Evolutionary conservation across 1,139 yeast species (phyloP).

Genomic region (Debaryomyces coudertii): DNA sequence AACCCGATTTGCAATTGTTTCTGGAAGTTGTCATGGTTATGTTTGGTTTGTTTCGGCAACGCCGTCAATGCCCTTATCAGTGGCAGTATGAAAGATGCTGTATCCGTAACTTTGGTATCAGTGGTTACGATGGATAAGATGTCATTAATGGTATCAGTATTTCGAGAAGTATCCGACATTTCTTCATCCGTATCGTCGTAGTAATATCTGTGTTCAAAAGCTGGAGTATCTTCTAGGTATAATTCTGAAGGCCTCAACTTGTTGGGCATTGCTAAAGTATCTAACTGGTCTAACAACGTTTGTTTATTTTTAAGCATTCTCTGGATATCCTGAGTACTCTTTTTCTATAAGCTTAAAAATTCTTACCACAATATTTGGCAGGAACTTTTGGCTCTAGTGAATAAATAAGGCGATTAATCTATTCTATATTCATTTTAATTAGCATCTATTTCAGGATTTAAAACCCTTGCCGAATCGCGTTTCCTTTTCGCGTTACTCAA

Average conservation of each 20-base stretch:
- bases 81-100: neutral
- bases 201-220: neutral
- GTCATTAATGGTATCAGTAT: conserved; percentile 1
- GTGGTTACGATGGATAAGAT: conserved; percentile 2
- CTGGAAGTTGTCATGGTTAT: conserved; percentile 7
- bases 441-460: neutral
- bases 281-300: conserved; percentile 4
- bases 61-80: neutral
- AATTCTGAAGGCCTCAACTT: conserved; percentile 2
- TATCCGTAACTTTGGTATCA: conserved; percentile 5
- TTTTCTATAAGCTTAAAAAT: neutral
- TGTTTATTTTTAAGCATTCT: conserved; percentile 1
- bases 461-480: conserved; percentile 3
- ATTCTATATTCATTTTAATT: neutral
- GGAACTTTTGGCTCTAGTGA: neutral
- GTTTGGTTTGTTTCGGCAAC: neutral
- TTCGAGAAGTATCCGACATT: conserved; percentile 4
- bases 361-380: neutral
- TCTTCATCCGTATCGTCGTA: conserved; percentile 6
- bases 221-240: neutral
- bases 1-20: conserved; percentile 4
- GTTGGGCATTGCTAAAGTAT: neutral
- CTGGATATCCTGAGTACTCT: neutral
- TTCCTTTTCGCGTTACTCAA: conserved; percentile 1
- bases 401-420: neutral